phyloP scores from a whole-genome alignment of 2,329 filamentous ascomycete genomes.

The Cladophialophora immunda region DNA sequence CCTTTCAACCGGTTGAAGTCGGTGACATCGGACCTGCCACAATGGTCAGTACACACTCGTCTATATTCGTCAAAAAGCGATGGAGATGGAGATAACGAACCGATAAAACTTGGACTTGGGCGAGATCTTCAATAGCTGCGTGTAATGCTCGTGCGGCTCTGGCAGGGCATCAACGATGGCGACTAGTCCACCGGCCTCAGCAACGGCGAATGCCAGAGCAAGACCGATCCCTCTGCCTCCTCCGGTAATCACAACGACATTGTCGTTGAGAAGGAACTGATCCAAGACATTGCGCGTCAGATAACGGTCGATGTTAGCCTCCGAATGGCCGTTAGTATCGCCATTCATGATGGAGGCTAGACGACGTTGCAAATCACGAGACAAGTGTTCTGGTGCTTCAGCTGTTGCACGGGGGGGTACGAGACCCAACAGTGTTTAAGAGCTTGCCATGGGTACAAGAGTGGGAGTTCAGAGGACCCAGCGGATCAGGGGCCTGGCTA shows the following conservation, averaged over 20 bases:
- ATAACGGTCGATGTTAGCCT: slow-evolving; percentile 9
- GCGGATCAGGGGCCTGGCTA: neutral
- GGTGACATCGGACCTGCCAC: slow-evolving; percentile 42
- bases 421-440: neutral
- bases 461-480: neutral
- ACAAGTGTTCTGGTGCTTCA: neutral
- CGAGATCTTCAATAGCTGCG: slow-evolving; percentile 42
- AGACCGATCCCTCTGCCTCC: slow-evolving; percentile 50
- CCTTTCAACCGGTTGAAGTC: slow-evolving; percentile 45
- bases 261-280: slow-evolving; percentile 44
- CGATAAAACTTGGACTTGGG: slow-evolving; percentile 47
- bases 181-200: slow-evolving; percentile 50
- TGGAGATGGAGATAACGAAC: neutral
- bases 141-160: slow-evolving; percentile 39
- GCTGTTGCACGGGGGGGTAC: neutral
- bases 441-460: neutral
- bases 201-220: slow-evolving; percentile 50
- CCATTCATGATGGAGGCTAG: neutral
- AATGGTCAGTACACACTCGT: neutral
- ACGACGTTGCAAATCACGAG: neutral
- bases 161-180: slow-evolving; percentile 48
- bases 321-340: neutral
- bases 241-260: slow-evolving; percentile 42
- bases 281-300: slow-evolving; percentile 37
- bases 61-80: neutral